phyloP scores from a whole-genome alignment of 1,139 yeast genomes.

The Hemisphaericaspora xylofermentans region DNA sequence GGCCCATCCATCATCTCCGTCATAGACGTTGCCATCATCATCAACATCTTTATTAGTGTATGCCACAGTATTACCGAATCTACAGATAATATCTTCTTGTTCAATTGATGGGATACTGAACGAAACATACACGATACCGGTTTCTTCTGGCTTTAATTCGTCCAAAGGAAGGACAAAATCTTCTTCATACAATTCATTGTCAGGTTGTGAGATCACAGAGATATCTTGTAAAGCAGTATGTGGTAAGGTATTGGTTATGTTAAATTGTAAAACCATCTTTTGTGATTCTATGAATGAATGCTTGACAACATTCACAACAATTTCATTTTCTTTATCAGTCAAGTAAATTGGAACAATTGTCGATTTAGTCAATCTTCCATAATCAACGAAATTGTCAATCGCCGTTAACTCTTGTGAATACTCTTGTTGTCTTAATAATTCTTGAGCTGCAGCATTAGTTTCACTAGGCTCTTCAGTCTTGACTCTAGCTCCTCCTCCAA shows the following conservation, averaged over 20 bases:
- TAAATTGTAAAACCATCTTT: conserved; percentile 81
- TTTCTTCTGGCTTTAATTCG: conserved; percentile 65
- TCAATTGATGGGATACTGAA: conserved; percentile 54
- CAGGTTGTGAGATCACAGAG: conserved; percentile 69
- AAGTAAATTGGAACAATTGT: conserved; percentile 60
- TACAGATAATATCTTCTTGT: conserved; percentile 46
- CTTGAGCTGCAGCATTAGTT: conserved; percentile 26
- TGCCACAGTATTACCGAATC: conserved; percentile 67
- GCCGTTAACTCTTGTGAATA: conserved; percentile 65
- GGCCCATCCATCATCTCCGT: conserved; percentile 81
- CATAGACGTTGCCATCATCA: conserved; percentile 64
- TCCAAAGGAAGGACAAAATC: conserved; percentile 75
- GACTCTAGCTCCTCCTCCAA: conserved; percentile 5
- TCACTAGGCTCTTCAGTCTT: conserved; percentile 9
- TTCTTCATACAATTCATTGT: conserved; percentile 58
- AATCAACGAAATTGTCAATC: conserved; percentile 67
- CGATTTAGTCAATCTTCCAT: conserved; percentile 76
- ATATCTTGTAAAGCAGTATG: conserved; percentile 79
- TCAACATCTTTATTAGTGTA: conserved; percentile 84
- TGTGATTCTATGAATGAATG: conserved; percentile 67
- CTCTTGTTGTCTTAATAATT: conserved; percentile 55
- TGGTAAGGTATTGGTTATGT: conserved; percentile 80
- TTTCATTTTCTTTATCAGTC: conserved; percentile 93
- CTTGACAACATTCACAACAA: conserved; percentile 80
- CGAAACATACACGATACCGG: conserved; percentile 79